Conservation (phyloP, 1,284 basidiomycete species). For the Schizophyllum commune region DNA sequence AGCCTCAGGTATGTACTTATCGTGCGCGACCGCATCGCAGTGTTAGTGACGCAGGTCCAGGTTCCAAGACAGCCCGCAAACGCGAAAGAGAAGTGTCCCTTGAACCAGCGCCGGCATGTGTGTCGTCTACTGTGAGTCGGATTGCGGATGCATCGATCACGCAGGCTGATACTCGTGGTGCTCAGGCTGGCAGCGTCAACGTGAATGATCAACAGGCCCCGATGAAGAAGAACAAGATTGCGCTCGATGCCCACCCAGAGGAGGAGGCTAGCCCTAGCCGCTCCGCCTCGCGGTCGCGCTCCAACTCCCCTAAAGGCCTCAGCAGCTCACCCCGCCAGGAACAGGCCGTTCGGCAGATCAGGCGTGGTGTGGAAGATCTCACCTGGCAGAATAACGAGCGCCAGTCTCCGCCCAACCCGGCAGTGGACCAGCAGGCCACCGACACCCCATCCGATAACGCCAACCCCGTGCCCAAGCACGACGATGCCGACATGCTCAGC, state of each 20-base stretch:
- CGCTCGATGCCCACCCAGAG: slow-evolving; percentile 50
- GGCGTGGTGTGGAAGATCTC: slow-evolving; percentile 68
- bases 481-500: slow-evolving; percentile 1
- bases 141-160: not conserved
- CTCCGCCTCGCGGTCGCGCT: slow-evolving; percentile 32
- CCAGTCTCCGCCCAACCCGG: slow-evolving; percentile 16
- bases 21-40: not conserved
- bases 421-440: slow-evolving; percentile 13
- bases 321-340: slow-evolving; percentile 63
- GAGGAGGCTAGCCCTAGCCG: slow-evolving; percentile 41
- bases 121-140: not conserved
- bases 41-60: not conserved
- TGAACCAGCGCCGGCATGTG: not conserved
- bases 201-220: slow-evolving; percentile 42
- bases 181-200: not conserved
- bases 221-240: slow-evolving; percentile 65
- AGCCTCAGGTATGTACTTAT: not conserved
- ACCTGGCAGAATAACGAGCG: slow-evolving; percentile 50
- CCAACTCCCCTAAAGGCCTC: slow-evolving; percentile 33
- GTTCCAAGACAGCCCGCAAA: not conserved
- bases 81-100: not conserved
- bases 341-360: slow-evolving; percentile 70
- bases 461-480: slow-evolving; percentile 6
- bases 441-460: slow-evolving; percentile 7
- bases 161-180: not conserved